Evolutionary conservation across 768 basidiomycete genomes (phyloP), one percentile per base, ranked within the genome.

Genomic region (Hericium erinaceus): DNA sequence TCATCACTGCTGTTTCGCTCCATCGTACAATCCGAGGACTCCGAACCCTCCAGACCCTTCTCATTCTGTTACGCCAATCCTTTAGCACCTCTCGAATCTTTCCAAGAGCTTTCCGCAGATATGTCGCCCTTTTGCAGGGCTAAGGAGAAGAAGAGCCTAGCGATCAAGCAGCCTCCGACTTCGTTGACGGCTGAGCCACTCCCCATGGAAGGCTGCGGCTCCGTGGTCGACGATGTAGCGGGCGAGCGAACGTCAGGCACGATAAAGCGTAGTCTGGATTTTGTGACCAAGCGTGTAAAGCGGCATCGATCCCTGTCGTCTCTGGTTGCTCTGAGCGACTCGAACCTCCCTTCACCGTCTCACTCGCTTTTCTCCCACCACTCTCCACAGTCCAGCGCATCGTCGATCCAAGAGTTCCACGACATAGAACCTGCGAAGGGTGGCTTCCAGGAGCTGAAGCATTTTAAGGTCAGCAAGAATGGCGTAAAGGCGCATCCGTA

Each of bases 401-500:
- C 55, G 7, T 56, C 55, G 6, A 53, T n/a, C 7, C 52, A 39
- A 33, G 20, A 22, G 8, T 46, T 28, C n/a, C 46, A 56, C 33
- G 48, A 18, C 20, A 37, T 28, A 28, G 26, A 28, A 16, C 28
- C 18, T 8, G 33, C 57, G 38, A 57, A 62, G 12, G 55, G 58
- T 16, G 38, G 38, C 12, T 61, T 66, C 39, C 51, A 58, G 6
- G 61, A 66, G 37, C 61, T 41, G 8, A 61, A 50, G 12, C 33
- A 56, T 33, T 73, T 70, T 44, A 62, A 71, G 44, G 24, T 60
- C 10, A 15, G 12, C 4, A 60, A 64, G 50, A 62, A 57, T 28
- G 70, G 67, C 46, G 78, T 80, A 75, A 80, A 70, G 57, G 66
- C 82, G 22, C 84, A 86, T 63, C 81, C 83, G 2, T 82, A 81